Conservation (phyloP, 2,329 filamentous ascomycete species). For the Hypoxylon sp. region DNA sequence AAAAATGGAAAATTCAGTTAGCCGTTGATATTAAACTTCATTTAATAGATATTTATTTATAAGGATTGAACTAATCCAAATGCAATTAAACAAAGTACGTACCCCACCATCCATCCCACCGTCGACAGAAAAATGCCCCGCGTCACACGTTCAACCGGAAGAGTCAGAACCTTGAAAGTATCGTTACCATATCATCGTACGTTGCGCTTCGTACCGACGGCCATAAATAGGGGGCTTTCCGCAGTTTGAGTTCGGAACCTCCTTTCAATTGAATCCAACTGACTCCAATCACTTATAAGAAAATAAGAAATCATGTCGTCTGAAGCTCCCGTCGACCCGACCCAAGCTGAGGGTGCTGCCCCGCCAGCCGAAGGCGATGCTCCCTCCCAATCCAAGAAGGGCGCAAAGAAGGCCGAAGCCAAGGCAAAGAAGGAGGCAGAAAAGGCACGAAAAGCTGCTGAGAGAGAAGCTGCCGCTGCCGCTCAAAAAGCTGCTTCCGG, state of each 20-base stretch:
- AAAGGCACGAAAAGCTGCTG: constrained; percentile 77
- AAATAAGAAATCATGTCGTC: constrained; percentile 43
- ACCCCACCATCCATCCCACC: constrained; percentile 30
- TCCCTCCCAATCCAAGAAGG: constrained; percentile 71
- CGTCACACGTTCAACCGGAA: constrained; percentile 37
- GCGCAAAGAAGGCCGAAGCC: constrained; percentile 81
- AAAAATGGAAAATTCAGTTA: constrained; percentile 33
- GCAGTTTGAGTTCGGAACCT: not conserved
- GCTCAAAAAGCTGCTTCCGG: constrained; percentile 72
- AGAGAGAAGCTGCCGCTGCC: constrained; percentile 76
- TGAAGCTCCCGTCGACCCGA: constrained; percentile 45
- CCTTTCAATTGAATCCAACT: constrained; percentile 5
- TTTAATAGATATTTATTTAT: constrained; percentile 31
- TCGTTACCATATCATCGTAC: constrained; percentile 20
- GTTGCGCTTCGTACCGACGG: constrained; percentile 10
- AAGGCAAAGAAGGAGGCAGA: constrained; percentile 90
- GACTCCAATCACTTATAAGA: not conserved
- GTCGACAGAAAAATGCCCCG: constrained; percentile 38
- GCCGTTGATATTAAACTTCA: constrained; percentile 3
- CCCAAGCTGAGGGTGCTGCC: constrained; percentile 38
- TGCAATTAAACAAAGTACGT: constrained; percentile 23
- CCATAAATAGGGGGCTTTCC: constrained; percentile 7
- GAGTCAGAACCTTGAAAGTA: constrained; percentile 30
- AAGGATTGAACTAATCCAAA: constrained; percentile 1
- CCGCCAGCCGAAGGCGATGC: constrained; percentile 41